Percentiles rank a stretch among this genome's conserved stretches.
These are phyloP conservation scores for Apophysomyces elegans DNA, from an alignment of 371 early-diverging fungal species.

Conservation along the genomic window DNA sequence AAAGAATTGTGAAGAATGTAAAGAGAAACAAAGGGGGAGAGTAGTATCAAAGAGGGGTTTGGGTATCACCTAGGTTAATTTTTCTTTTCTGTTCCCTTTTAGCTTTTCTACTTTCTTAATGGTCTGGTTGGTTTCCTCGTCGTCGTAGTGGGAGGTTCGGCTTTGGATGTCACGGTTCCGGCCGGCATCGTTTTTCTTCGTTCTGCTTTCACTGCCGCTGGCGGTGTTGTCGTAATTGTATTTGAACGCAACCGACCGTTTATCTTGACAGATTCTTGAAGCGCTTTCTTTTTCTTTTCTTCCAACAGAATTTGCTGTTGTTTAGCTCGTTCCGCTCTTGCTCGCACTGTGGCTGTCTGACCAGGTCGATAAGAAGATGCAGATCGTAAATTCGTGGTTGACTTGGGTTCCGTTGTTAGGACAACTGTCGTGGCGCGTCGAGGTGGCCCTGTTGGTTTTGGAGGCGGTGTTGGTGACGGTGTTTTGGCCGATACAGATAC, in stretches of 20 bases:
- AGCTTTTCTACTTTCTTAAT: slow-evolving; percentile 6
- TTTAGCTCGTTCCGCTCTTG: slow-evolving; percentile 48
- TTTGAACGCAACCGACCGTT: slow-evolving; percentile 15
- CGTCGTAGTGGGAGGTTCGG: background rate
- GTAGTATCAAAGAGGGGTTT: background rate
- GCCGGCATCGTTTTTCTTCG: slow-evolving; percentile 39
- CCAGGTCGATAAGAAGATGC: slow-evolving; percentile 30
- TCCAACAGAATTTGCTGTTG: slow-evolving; percentile 32
- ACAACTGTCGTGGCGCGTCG: slow-evolving; percentile 1
- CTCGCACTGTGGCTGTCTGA: slow-evolving; percentile 46
- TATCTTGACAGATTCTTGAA: slow-evolving; percentile 22
- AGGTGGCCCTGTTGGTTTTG: slow-evolving; percentile 7
- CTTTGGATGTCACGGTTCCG: background rate
- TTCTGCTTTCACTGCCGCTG: slow-evolving; percentile 31
- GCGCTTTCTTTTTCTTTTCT: slow-evolving; percentile 32
- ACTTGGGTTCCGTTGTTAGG: background rate
- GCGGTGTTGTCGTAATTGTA: background rate
- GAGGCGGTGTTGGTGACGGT: slow-evolving; percentile 1
- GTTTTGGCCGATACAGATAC: slow-evolving; percentile 9
- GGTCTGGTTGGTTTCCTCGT: background rate
- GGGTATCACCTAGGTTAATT: background rate
- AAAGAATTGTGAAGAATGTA: too few relatives aligned
- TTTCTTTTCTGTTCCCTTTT: slow-evolving; percentile 10
- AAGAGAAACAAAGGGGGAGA: too few relatives aligned
- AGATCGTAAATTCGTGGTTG: slow-evolving; percentile 18